Base-by-base conservation (phyloP, 768 basidiomycete genomes). In the Trametes meyenii region DNA sequence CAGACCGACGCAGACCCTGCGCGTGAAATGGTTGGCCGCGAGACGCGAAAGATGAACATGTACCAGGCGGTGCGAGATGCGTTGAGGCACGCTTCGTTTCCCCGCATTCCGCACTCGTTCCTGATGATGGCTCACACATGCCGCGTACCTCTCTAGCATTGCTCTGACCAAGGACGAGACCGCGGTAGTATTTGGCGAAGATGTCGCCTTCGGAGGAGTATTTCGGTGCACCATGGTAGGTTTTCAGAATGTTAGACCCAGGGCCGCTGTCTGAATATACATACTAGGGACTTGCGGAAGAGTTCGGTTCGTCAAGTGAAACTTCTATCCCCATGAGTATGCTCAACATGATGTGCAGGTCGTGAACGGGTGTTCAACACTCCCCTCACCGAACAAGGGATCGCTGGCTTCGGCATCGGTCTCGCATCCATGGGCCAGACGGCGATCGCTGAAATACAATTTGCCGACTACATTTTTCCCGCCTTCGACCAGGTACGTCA, bases 361-460 rank as follows among this genome's bases (percentile, higher is more conserved):
- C 84, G 86, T 50, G 94, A 96, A 72, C 87, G 95, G 44, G 93
- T 98, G 48, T 97, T 98, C 75, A 97, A 98, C 73, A 98, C 95
- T 0, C 95, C 95, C 3, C 73, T 97, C 55, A 92, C 91, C 1
- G 93, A 94, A 69, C 93, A 94, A 74, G 95, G 95, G 10, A 96
- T 98, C 59, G 94, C 91, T 35, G 95, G 95, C 16, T 97, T 97
- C 69, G 96, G 91, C 2, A 92, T 97, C 50, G 95, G 96, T 14
- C 74, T 96, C 60, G 94, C 96, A 0, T 78, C 88, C 11, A 96
- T 97, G 89, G 95, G 95, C 0, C 94, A 94, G 61, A 94, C 92
- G 3, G 92, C 94, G 3, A 95, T 98, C 57, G 95, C 93, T 39
- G 95, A 98, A 74, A 92, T 97, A 60, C 90, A 93, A 70, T 94